A percentile compares a stretch with the other conserved stretches of the same genome.
phyloP scores from a whole-genome alignment of 352 stramenopile species.

The Saprolegnia parasitica region DNA sequence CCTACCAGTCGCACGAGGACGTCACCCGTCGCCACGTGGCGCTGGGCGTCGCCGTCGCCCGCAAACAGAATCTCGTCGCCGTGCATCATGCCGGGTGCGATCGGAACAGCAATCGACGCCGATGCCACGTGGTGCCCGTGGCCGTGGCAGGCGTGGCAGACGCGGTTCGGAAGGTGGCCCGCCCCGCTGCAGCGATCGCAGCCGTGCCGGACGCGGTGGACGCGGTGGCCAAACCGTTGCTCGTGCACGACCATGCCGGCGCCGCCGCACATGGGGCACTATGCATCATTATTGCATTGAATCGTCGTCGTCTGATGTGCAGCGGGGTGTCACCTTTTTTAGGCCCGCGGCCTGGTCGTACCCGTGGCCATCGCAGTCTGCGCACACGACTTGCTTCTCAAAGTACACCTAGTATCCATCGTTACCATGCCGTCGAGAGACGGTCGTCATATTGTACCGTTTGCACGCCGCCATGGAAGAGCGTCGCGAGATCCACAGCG shows the following conservation, averaged over 20 bases:
- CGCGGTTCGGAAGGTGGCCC: slow-evolving; percentile 38
- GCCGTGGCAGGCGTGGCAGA: slow-evolving; percentile 37
- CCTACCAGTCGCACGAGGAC: slow-evolving; percentile 38
- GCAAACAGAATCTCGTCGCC: slow-evolving; percentile 36
- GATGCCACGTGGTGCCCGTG: slow-evolving; percentile 32
- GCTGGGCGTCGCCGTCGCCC: slow-evolving; percentile 32
- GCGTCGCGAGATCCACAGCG: slow-evolving; percentile 3
- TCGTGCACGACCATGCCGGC: slow-evolving; percentile 10
- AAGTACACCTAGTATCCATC: not conserved
- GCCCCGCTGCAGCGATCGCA: slow-evolving; percentile 40
- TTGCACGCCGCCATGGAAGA: not conserved
- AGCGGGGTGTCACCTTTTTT: not conserved
- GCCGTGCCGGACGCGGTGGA: slow-evolving; percentile 2
- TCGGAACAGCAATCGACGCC: slow-evolving; percentile 31
- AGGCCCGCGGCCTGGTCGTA: slow-evolving; percentile 8
- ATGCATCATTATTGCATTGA: not conserved
- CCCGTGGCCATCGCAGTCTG: not conserved
- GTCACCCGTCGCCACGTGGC: slow-evolving; percentile 32
- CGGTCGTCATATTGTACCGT: too few relatives aligned
- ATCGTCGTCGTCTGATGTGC: not conserved
- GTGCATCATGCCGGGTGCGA: slow-evolving; percentile 37
- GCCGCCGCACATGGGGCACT: slow-evolving; percentile 9
- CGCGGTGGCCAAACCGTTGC: slow-evolving; percentile 4
- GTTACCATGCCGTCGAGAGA: too few relatives aligned
- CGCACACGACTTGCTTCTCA: slow-evolving; percentile 11